These are phyloP conservation scores for Sordariomycetes sp. DNA, from an alignment of 2,329 filamentous ascomycete species.

Conservation along the genomic window DNA sequence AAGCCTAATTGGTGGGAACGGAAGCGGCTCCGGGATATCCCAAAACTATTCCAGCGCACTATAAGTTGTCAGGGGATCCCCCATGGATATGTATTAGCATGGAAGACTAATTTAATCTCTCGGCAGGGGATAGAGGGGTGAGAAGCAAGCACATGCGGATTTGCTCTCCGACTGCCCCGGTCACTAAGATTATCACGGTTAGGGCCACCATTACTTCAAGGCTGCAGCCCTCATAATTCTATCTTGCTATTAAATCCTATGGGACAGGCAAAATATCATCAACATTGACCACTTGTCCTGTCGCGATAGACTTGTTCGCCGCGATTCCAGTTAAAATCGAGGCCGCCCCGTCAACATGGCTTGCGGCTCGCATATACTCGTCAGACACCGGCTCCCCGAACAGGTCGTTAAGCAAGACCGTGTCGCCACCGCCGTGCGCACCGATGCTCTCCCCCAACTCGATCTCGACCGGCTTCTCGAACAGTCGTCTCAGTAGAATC, in stretches of 20 bases:
- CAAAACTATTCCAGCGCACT: no score
- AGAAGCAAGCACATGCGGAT: no score
- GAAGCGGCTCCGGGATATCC: no score
- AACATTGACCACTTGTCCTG: conserved; percentile 43
- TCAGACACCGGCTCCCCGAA: conserved; percentile 43
- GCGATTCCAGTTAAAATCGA: conserved; percentile 51
- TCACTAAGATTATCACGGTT: no score
- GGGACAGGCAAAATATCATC: conserved; percentile 34
- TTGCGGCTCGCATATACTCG: conserved; percentile 42
- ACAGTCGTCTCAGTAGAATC: conserved; percentile 40
- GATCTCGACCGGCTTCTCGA: conserved; percentile 45
- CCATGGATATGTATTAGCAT: no score
- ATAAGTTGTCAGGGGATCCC: no score
- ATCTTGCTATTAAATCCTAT: conserved; percentile 4
- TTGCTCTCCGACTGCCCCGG: no score
- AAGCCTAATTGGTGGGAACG: no score
- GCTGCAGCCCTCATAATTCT: no score
- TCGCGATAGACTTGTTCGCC: conserved; percentile 46
- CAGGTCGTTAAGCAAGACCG: conserved; percentile 43
- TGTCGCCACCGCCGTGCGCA: conserved; percentile 50
- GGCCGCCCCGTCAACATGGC: conserved; percentile 46
- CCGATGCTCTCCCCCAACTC: conserved; percentile 39
- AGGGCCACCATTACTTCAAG: no score
- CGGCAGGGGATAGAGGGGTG: no score
- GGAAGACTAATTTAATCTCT: no score